Evolutionary conservation across 345 rosid species (phyloP), one percentile per base, ranked within the genome.

Genomic region (Eucalyptus albens): DNA sequence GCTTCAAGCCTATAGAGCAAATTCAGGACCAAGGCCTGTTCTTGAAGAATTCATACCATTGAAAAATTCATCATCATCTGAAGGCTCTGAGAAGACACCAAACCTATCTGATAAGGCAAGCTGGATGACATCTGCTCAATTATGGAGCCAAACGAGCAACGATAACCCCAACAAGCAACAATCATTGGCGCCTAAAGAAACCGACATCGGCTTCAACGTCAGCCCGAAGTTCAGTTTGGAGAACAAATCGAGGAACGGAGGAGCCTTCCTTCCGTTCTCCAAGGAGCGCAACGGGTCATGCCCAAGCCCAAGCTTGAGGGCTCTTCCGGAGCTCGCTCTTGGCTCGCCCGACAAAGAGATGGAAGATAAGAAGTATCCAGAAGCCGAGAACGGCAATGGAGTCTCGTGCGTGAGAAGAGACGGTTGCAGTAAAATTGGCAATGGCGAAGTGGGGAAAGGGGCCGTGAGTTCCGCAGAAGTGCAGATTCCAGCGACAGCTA

Each of bases 41-140:
- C 98, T 98, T 80, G 99, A 95, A 95, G 99, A 98, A 90, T 98
- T 98, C 94, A 97, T 98, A 69, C 99, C 99, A 47, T 92, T 98
- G 33, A 98, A 94, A 89, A 94, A 92, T 91, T 81, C 96, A 50
- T 53, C 96, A 50, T 53, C 89, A 91, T 89, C 93, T 1, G 94
- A 92, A 56, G 89, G 87, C 87, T 80, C 93, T 11, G 98, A 95
- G 47, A 95, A 93, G 49, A 59, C 89, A 3, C 37, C 87, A 27
- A 92, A 77, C 92, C 59, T 89, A 50, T 92, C 94, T 26, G 94
- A 94, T 50, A 98, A 96, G 93, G 95, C 93, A 29, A 95, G 88
- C 53, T 98, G 99, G 99, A 98, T 98, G 99, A 94, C 95, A 44
- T 97, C 94, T 86, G 99, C 99, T 51, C 99, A 97, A 83, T 94